Base-by-base conservation (phyloP, 2,329 filamentous ascomycete species). In the Apiospora malaysiana region DNA sequence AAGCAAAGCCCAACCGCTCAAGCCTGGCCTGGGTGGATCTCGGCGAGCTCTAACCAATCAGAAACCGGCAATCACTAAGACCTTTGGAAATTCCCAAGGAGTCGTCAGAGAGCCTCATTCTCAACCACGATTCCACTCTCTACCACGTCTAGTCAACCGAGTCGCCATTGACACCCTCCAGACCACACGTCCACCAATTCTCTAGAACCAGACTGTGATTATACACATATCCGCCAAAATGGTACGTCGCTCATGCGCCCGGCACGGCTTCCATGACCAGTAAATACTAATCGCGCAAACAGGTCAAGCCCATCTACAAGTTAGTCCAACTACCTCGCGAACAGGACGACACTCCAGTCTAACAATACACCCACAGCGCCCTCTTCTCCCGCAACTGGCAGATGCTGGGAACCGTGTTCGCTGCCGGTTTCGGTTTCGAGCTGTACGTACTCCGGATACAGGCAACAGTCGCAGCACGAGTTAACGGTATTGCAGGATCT, bases 321-420 rank as follows among this genome's bases (percentile, higher is more conserved):
- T 86, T 87, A 83, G 86, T 85, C 75, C 70, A 75, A 67, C 65
- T 76, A 77, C 74, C 71, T 72, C 63, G 68, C 72, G 70, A 70
- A 18, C 51, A 40, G 23, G 51, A 23, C 43, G 67, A 68, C 66
- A 27, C 70, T 23, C 23, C 68, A 21, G 69, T 46, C 25, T 43
- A 67, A 79, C 76, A 27, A 18, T 69, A 32, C 4, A 71, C 37
- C 68, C 76, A 76, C 84, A 98, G 96, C 87, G 84, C 90, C 80
- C 79, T 98, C 77, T 92, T 98, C 88, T 91, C 92, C 83, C 91
- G 89, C 82, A 99, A 99, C 88, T 92, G 89, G 78, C 87, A 92
- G 82, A 97, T 97, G 90, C 87, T 99, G 79, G 92, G 90, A 76
- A 88, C 91, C 75, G 93, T 99, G 81, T 99, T 99, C 82, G 89